Evolutionary conservation across 2,329 filamentous ascomycete genomes (phyloP), one percentile per base, ranked within the genome.

Genomic region (Metarhizium guizhouense): DNA sequence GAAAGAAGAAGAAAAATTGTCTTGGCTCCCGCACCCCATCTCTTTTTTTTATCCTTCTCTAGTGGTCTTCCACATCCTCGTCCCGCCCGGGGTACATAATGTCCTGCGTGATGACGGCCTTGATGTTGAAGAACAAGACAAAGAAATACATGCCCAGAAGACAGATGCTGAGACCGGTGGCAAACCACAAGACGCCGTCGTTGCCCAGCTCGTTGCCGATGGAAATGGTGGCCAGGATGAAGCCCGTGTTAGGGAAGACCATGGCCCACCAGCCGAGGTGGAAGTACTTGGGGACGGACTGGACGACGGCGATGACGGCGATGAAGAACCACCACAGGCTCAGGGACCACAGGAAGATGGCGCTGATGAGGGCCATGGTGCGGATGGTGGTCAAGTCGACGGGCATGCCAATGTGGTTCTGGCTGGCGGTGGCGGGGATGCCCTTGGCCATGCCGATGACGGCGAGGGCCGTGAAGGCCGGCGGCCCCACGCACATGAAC

Each of bases 401-500:
- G 38, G 76, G 72, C 47, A 66, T 57, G 42, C 73, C 69, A 13
- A 67, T 68, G 53, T 82, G 69, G 7, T 69, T 70, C 47, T 72
- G 20, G 45, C 25, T 30, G 45, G 25, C 45, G 5, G 25, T 6
- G n/a, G 45, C 69, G 6, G 79, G 77, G 4, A 68, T 62, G 3
- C 61, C 57, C 38, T 67, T 66, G 0, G 85, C 78, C 78, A 89
- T 85, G 51, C 85, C 85, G 42, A 90, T 80, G 45, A 89, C 74
- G 0, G 86, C 86, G 14, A 89, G 72, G 1, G 82, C 83, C 0
- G 86, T 90, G 72, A 88, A 90, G 1, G 84, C 79, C 0, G 86
- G 85, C 1, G 87, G 85, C 0, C 87, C 87, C n/a, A 89, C 86
- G 57, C 84, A 85, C 73, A 90, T 88, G 73, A 88, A 90, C 66